Evolutionary conservation across 495 filamentous ascomycete species (phyloP).

Genomic region (Aspergillus baeticus): DNA sequence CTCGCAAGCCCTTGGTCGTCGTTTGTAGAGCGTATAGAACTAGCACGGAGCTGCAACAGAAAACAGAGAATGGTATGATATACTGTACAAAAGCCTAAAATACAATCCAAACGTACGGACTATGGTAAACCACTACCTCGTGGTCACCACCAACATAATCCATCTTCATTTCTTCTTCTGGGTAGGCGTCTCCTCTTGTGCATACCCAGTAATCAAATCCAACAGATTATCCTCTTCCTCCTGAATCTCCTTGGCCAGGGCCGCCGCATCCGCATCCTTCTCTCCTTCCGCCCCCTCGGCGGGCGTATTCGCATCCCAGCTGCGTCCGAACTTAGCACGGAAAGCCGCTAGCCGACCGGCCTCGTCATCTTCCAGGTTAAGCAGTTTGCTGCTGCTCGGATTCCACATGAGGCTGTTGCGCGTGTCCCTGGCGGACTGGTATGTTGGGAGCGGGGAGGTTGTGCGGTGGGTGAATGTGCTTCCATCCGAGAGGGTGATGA

Average conservation of each 20-base stretch:
- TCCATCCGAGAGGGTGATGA: constrained; percentile 92
- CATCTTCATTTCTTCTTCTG: constrained; percentile 30
- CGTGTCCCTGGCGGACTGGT: constrained; percentile 76
- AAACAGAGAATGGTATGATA: constrained; percentile 13
- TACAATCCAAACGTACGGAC: constrained; percentile 9
- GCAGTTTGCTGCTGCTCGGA: constrained; percentile 69
- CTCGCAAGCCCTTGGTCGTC: not conserved
- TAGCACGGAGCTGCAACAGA: not conserved
- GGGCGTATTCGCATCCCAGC: constrained; percentile 65
- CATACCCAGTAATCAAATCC: constrained; percentile 70
- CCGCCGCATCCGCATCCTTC: constrained; percentile 23
- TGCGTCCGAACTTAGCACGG: constrained; percentile 75
- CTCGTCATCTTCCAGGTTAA: constrained; percentile 92
- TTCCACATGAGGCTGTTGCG: constrained; percentile 91
- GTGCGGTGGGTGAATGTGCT: constrained; percentile 84
- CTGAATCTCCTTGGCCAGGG: constrained; percentile 25
- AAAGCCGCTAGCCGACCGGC: constrained; percentile 87
- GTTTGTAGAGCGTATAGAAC: not conserved
- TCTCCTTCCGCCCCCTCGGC: constrained; percentile 18
- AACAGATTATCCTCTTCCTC: constrained; percentile 59
- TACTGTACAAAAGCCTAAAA: constrained; percentile 19
- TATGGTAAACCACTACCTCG: not conserved
- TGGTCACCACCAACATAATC: not conserved
- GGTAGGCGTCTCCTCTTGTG: constrained; percentile 33
- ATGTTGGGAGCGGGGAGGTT: constrained; percentile 76